Conservation (phyloP, 805 yeast species). For the Candida caryicola region DNA sequence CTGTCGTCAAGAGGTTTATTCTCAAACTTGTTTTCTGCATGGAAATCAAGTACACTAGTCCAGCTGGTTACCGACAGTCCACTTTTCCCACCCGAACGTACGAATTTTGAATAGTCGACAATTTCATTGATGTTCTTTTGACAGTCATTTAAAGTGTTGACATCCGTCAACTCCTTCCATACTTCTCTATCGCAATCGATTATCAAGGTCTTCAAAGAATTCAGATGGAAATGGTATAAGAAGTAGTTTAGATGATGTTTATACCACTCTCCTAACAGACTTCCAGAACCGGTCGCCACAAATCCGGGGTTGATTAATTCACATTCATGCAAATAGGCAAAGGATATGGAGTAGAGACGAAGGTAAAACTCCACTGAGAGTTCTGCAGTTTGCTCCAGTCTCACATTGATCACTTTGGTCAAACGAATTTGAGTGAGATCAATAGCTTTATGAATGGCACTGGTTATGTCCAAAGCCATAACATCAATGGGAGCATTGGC, state of each 20-base stretch:
- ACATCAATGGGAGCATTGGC: conserved; percentile 35
- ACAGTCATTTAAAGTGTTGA: conserved; percentile 27
- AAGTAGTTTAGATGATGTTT: conserved; percentile 65
- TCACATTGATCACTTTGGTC: conserved; percentile 71
- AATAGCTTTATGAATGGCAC: conserved; percentile 63
- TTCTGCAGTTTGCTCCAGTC: conserved; percentile 67
- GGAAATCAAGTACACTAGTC: conserved; percentile 25
- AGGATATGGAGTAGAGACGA: conserved; percentile 60
- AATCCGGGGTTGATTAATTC: conserved; percentile 75
- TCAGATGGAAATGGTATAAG: conserved; percentile 52
- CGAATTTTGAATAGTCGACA: conserved; percentile 21
- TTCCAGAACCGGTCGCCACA: conserved; percentile 48
- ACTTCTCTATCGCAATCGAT: conserved; percentile 59
- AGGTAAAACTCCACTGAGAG: conserved; percentile 61
- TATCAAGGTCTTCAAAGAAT: conserved; percentile 45
- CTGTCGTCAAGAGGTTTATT: neutral
- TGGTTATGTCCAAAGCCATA: conserved; percentile 63
- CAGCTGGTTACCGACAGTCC: conserved; percentile 29
- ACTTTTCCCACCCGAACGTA: conserved; percentile 16
- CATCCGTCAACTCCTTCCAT: conserved; percentile 75
- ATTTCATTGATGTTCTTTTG: conserved; percentile 28
- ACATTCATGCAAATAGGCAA: conserved; percentile 75
- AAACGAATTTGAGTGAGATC: conserved; percentile 71
- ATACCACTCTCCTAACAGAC: conserved; percentile 58
- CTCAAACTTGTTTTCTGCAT: conserved; percentile 7